Evolutionary conservation across 2,329 filamentous ascomycete genomes (phyloP), one percentile per base, ranked within the genome.

Genomic region (Pseudogymnoascus sp.): DNA sequence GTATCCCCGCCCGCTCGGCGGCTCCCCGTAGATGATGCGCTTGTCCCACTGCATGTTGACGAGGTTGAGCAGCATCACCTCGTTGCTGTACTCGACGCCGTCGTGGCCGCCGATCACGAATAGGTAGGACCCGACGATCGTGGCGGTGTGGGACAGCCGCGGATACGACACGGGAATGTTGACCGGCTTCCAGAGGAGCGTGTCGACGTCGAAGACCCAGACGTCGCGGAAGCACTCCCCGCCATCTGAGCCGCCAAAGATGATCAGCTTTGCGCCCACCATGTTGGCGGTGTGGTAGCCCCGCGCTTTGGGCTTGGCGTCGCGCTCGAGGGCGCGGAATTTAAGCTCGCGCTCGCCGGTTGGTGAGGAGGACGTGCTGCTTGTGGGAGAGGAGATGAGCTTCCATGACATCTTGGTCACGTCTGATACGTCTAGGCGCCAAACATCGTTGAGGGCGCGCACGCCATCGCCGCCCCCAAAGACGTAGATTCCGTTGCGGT

Each of bases 31-130:
- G 7, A 87, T 83, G 65, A 78, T 82, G 64, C 86, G 79, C 70
- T 80, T 81, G 70, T 89, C 86, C 86, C 86, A 89, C n/a, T 84
- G 81, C 86, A 89, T 89, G 41, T 85, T 89, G 35, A 89, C 86
- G 5, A 89, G 78, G 70, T 89, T 89, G 33, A 89, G 78, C 59
- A 89, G 76, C 62, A 89, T 76, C 55, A 89, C 83, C 67, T 89
- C 85, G 74, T 87, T 87, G 62, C 81, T 84, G 74, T 89, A 89
- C 71, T 88, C 85, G 69, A 81, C 82, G 58, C 86, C 86, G 71
- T 89, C 86, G 73, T 89, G 86, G 27, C 86, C 86, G 51, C 86
- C 86, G 10, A 89, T 80, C 15, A 89, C 84, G 66, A 89, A 89
- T 1, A 89, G 78, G 69, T 88, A 89, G 4, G 84, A 87, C 13